phyloP scores from a whole-genome alignment of 2,329 filamentous ascomycete species.

The Hypocreales sp. region DNA sequence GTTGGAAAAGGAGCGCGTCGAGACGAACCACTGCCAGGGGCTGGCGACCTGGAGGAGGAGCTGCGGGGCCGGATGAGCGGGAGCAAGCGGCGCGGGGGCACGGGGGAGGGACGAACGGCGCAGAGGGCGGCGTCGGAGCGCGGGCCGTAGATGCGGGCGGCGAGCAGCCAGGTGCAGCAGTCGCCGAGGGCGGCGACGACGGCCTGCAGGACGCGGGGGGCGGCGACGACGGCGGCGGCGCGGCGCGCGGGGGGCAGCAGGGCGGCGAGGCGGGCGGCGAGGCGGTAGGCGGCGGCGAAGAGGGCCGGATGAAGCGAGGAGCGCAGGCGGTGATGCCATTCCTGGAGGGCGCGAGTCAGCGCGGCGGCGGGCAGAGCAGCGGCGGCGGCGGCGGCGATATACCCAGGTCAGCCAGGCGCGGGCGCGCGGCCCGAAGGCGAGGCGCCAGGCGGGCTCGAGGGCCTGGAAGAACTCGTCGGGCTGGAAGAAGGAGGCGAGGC shows the following conservation, averaged over 20 bases:
- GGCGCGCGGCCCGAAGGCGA: conserved; percentile 62
- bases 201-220: conserved; percentile 65
- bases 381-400: conserved; percentile 15
- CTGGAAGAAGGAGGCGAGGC: conserved; percentile 83
- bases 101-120: conserved; percentile 34
- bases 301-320: conserved; percentile 84
- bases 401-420: conserved; percentile 97
- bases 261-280: conserved; percentile 39
- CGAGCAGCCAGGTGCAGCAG: conserved; percentile 77
- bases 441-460: conserved; percentile 82
- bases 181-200: conserved; percentile 64
- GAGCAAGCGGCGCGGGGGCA: too few relatives aligned
- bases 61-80: conserved; percentile 6
- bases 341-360: conserved; percentile 34
- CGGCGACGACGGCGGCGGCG: conserved; percentile 51
- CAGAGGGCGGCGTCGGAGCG: conserved; percentile 49
- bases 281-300: conserved; percentile 62
- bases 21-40: conserved; percentile 93
- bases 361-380: not conserved
- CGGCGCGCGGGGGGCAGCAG: conserved; percentile 37
- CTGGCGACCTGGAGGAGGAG: conserved; percentile 20
- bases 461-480: conserved; percentile 97
- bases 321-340: conserved; percentile 80
- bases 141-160: conserved; percentile 54
- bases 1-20: conserved; percentile 86